A percentile compares a stretch with the other conserved stretches of the same genome.
phyloP scores from a whole-genome alignment of 345 rosid species.

The Nephelium lappaceum region DNA sequence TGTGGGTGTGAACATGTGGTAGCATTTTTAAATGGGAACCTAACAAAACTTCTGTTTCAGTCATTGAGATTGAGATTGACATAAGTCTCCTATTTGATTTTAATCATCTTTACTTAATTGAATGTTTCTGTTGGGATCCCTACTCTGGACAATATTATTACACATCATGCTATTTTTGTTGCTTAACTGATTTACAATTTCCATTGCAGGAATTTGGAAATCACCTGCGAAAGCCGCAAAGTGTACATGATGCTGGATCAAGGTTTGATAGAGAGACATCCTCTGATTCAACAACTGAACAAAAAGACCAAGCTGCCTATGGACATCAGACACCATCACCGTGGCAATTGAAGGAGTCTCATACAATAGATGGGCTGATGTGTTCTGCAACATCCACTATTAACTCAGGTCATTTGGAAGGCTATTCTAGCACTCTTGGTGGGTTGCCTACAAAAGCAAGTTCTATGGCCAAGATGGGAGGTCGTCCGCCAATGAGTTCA shows the following conservation, averaged over 20 bases:
- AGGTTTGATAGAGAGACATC: constrained; percentile 51
- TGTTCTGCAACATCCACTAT: constrained; percentile 29
- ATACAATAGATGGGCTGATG: constrained; percentile 34
- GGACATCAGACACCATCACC: constrained; percentile 45
- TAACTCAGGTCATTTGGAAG: constrained; percentile 47
- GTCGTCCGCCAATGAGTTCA: constrained; percentile 42
- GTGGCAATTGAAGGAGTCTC: constrained; percentile 42
- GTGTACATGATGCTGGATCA: constrained; percentile 39
- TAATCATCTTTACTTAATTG: background rate
- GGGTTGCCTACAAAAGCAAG: constrained; percentile 37
- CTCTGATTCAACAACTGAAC: constrained; percentile 55
- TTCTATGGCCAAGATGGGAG: constrained; percentile 47
- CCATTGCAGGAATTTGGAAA: constrained; percentile 62
- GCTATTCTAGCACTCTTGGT: constrained; percentile 44
- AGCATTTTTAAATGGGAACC: background rate
- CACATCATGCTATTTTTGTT: constrained; percentile 5
- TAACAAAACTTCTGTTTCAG: background rate
- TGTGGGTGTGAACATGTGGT: constrained; percentile 2
- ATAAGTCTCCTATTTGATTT: background rate
- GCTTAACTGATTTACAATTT: constrained; percentile 18
- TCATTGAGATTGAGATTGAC: background rate
- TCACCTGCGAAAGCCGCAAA: constrained; percentile 47
- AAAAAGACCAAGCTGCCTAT: constrained; percentile 45
- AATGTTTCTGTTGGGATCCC: background rate
- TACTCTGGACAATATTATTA: background rate